Base-by-base conservation (phyloP, 2,329 filamentous ascomycete species). In the Pseudogymnoascus sp. region DNA sequence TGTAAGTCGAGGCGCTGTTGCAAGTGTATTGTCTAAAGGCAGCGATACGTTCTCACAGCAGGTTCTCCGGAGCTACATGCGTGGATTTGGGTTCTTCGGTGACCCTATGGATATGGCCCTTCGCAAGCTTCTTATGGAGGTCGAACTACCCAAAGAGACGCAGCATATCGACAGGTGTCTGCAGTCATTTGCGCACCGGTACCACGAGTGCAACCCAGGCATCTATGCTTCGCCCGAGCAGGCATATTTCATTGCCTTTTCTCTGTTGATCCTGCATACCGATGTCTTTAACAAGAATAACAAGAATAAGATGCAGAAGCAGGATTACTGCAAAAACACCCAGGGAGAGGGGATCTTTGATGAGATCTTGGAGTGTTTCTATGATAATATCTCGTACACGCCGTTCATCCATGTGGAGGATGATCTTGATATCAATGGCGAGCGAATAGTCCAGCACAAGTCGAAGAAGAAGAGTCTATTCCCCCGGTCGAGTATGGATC, bases 241-340 rank as follows among this genome's bases (percentile, higher is more conserved):
- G 76, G 93, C 95, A n/a, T 97, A 97, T 74, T 96, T 97, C 71
- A 93, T 97, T 67, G 92, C 93, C 14, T 99, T 99, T 73, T 97
- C 93, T 1, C 86, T 99, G 64, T 84, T 99, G 65, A 97, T 99
- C 69, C 80, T 99, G 36, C 95, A 99, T 71, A 97, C 95, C 0
- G 95, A 99, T 73, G 91, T 96, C n/a, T 97, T 97, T 84, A 99
- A 99, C 80, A 96, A 96, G 77, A 99, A 97, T 79, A 97, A 97
- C 78, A 97, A 97, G 78, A 85, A 95, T 75, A 99, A 99, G 77
- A 99, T 99, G 95, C 92, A 96, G 72, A 96, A 96, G 73, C 78
- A 83, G 0, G 95, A 97, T 72, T 99, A 99, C 75, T 82, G 97
- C 69, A 97, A 96, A 76, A 97, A 97, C 73, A 96, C 93, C 0